phyloP scores from a whole-genome alignment of 495 filamentous ascomycete species.

The Bacidia rubella region DNA sequence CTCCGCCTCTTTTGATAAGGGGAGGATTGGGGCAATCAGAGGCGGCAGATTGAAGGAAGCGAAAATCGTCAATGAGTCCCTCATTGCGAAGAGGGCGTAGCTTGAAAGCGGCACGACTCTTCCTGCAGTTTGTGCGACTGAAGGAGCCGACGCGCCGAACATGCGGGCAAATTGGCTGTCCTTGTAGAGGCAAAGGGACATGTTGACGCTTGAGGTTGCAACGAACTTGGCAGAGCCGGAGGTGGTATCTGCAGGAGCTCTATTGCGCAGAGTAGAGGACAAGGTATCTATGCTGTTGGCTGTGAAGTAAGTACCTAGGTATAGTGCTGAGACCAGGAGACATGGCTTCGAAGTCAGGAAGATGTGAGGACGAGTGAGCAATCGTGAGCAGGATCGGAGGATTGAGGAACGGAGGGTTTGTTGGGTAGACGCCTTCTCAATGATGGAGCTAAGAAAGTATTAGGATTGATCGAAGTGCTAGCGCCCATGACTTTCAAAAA shows the following conservation, averaged over 20 bases:
- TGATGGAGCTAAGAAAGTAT: slow-evolving; percentile 54
- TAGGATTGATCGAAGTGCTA: no score
- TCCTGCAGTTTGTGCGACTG: slow-evolving; percentile 16
- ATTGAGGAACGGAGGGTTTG: slow-evolving; percentile 57
- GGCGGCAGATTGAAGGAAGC: slow-evolving; percentile 85
- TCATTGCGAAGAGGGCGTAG: slow-evolving; percentile 65
- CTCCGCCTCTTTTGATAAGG: slow-evolving; percentile 29
- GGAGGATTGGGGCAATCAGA: slow-evolving; percentile 49
- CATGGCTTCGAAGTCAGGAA: slow-evolving; percentile 73
- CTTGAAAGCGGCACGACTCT: slow-evolving; percentile 34
- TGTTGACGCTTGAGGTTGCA: slow-evolving; percentile 70
- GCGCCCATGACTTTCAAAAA: neutral
- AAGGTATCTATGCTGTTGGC: slow-evolving; percentile 81
- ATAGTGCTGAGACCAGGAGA: slow-evolving; percentile 74
- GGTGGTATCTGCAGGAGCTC: slow-evolving; percentile 47
- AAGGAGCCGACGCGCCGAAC: slow-evolving; percentile 45
- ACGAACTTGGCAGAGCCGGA: slow-evolving; percentile 70
- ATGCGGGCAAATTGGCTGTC: slow-evolving; percentile 74
- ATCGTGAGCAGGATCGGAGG: slow-evolving; percentile 43
- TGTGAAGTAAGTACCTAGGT: slow-evolving; percentile 81
- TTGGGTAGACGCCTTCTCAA: slow-evolving; percentile 85
- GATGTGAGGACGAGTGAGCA: slow-evolving; percentile 52
- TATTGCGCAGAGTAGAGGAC: slow-evolving; percentile 47
- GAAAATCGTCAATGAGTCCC: slow-evolving; percentile 88
- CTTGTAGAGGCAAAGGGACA: slow-evolving; percentile 85